phyloP scores from a whole-genome alignment of 2,329 filamentous ascomycete species.

The Colletotrichum neosansevieriae region DNA sequence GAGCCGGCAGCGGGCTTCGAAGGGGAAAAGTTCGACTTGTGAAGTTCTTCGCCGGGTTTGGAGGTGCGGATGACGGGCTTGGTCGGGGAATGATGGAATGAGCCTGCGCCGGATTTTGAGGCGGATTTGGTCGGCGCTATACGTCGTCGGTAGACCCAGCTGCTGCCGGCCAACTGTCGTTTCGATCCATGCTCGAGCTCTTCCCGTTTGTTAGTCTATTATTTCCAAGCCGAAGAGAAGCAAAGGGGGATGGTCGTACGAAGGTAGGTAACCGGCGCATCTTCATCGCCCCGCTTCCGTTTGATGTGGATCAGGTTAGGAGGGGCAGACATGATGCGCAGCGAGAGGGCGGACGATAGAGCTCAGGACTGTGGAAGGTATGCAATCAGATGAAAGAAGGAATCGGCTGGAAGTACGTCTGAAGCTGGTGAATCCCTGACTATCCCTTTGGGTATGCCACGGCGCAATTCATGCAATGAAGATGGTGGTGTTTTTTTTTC shows the following conservation, averaged over 20 bases:
- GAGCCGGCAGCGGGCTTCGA: conserved; percentile 34
- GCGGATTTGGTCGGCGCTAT: conserved; percentile 47
- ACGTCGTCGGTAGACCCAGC: conserved; percentile 69
- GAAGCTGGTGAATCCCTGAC: conserved; percentile 4
- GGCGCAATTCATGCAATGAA: conserved; percentile 20
- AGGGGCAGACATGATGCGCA: conserved; percentile 63
- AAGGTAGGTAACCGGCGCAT: conserved; percentile 66
- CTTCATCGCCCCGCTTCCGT: conserved; percentile 68
- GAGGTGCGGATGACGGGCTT: conserved; percentile 64
- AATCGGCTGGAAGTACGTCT: background rate
- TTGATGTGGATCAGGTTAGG: conserved; percentile 71
- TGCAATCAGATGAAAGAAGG: background rate
- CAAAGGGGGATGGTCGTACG: conserved; percentile 52
- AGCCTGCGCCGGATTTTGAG: conserved; percentile 43
- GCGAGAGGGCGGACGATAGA: background rate
- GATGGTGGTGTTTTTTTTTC: conserved; percentile 5
- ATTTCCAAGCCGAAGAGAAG: background rate
- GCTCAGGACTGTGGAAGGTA: background rate
- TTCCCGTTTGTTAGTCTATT: conserved; percentile 43
- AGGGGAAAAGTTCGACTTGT: conserved; percentile 43
- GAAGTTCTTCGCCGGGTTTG: conserved; percentile 51
- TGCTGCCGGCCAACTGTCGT: conserved; percentile 62
- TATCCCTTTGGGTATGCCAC: conserved; percentile 14
- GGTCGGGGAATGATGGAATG: conserved; percentile 38
- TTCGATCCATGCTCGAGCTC: conserved; percentile 67